These are phyloP conservation scores for Hylodesmum podocarpum DNA, from an alignment of 306 rosid species.

Conservation along the genomic window DNA sequence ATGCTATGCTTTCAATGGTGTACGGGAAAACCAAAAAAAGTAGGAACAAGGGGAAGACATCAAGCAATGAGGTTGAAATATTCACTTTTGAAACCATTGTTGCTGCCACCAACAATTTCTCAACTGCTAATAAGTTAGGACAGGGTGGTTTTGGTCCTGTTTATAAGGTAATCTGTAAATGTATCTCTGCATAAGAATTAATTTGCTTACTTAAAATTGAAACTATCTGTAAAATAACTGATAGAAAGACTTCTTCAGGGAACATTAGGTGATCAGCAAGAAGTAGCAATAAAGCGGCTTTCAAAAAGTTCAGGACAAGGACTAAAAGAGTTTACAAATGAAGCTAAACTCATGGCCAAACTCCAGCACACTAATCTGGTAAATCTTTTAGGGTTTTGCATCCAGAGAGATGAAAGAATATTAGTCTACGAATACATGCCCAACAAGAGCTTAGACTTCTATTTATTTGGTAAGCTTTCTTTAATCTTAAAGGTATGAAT, in stretches of 20 bases:
- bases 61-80: not conserved
- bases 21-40: not conserved
- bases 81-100: constrained; percentile 29
- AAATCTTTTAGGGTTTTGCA: constrained; percentile 44
- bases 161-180: constrained; percentile 29
- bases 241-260: constrained; percentile 29
- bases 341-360: constrained; percentile 42
- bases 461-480: constrained; percentile 35
- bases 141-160: constrained; percentile 41
- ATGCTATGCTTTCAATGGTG: not conserved
- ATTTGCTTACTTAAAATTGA: not conserved
- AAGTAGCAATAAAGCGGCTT: constrained; percentile 50
- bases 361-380: constrained; percentile 50
- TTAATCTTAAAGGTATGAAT: not conserved
- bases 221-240: not conserved
- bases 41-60: not conserved
- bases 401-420: constrained; percentile 39
- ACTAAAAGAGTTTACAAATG: constrained; percentile 40
- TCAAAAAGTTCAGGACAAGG: constrained; percentile 45
- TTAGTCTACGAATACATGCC: constrained; percentile 32
- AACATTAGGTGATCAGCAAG: constrained; percentile 28
- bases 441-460: constrained; percentile 33
- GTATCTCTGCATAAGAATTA: not conserved
- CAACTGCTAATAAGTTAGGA: constrained; percentile 21
- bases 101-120: constrained; percentile 28